A percentile compares a stretch with the other conserved stretches of the same genome.
These are phyloP conservation scores for Anthracocystis setariae DNA, from an alignment of 1,284 basidiomycete species.

Conservation along the genomic window DNA sequence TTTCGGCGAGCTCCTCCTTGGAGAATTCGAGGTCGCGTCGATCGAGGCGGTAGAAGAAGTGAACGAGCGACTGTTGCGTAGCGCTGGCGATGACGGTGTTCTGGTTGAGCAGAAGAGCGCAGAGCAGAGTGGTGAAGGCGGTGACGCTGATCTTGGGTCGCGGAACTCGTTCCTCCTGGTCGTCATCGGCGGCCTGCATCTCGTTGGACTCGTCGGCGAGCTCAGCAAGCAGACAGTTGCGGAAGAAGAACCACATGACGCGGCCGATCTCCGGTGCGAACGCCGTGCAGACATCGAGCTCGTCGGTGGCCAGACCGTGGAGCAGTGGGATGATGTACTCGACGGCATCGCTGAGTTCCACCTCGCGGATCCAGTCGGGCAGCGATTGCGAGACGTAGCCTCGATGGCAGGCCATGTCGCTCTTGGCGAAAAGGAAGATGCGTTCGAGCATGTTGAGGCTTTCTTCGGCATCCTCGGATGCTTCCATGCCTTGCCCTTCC, in stretches of 20 bases:
- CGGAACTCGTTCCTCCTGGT: conserved; percentile 41
- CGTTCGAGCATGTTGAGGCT: conserved; percentile 81
- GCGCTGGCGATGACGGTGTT: conserved; percentile 79
- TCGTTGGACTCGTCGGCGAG: conserved; percentile 40
- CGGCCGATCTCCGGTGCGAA: conserved; percentile 83
- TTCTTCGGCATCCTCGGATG: conserved; percentile 37
- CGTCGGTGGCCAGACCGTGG: conserved; percentile 86
- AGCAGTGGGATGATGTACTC: conserved; percentile 93
- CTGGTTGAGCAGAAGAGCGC: conserved; percentile 83
- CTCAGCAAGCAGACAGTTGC: conserved; percentile 71
- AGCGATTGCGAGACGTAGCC: conserved; percentile 76
- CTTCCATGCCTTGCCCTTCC: conserved; percentile 25
- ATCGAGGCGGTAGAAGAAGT: conserved; percentile 74
- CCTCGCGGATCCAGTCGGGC: conserved; percentile 65
- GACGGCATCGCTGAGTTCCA: conserved; percentile 84
- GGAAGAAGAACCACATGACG: conserved; percentile 94
- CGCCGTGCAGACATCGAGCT: conserved; percentile 89
- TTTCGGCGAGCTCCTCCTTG: conserved; percentile 38
- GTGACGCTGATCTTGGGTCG: conserved; percentile 77
- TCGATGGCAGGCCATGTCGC: conserved; percentile 81
- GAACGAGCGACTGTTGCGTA: conserved; percentile 80
- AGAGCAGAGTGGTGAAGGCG: conserved; percentile 90
- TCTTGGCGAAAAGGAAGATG: conserved; percentile 91
- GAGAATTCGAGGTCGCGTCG: conserved; percentile 39
- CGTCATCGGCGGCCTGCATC: conserved; percentile 41